Conservation (phyloP, 1,139 yeast species). For the Ogataea hybrid region DNA sequence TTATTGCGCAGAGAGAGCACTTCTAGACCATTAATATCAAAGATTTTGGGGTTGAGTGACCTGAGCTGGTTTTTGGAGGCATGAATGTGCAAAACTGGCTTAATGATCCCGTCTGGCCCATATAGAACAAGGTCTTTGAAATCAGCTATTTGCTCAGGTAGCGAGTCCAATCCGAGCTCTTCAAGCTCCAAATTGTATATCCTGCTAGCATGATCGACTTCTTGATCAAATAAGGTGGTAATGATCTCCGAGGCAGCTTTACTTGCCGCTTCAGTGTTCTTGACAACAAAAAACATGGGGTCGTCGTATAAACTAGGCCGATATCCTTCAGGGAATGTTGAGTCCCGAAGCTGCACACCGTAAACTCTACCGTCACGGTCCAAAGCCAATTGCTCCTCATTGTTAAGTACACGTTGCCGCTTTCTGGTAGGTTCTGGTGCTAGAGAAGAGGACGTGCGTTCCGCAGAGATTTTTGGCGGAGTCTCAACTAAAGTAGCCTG, state of each 20-base stretch:
- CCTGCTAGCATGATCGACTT: conserved; percentile 18
- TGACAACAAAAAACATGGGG: too few relatives aligned
- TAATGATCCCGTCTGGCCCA: conserved; percentile 35
- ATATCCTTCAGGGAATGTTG: conserved; percentile 28
- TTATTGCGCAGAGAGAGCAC: conserved; percentile 56
- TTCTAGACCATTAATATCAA: conserved; percentile 48
- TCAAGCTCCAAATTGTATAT: conserved; percentile 40
- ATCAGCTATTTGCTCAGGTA: conserved; percentile 59
- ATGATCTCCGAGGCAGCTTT: conserved; percentile 20
- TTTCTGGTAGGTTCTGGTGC: conserved; percentile 16
- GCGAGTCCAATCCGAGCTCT: conserved; percentile 38
- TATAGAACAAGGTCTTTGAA: conserved; percentile 46
- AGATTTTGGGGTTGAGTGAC: conserved; percentile 48
- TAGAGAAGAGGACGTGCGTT: conserved; percentile 12
- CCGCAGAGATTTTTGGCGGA: conserved; percentile 7
- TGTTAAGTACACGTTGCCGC: conserved; percentile 13
- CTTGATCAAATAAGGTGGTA: conserved; percentile 25
- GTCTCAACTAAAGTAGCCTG: conserved; percentile 20
- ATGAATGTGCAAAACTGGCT: conserved; percentile 45
- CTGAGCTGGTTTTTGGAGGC: conserved; percentile 49
- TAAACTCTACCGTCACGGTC: conserved; percentile 34
- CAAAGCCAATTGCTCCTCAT: conserved; percentile 28
- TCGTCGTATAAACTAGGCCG: conserved; percentile 30
- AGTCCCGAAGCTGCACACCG: conserved; percentile 29
- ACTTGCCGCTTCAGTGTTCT: conserved; percentile 18